Percentiles rank a stretch among this genome's conserved stretches.
phyloP scores from a whole-genome alignment of 2,329 filamentous ascomycete species.

The Arthrobotrys sinensis region DNA sequence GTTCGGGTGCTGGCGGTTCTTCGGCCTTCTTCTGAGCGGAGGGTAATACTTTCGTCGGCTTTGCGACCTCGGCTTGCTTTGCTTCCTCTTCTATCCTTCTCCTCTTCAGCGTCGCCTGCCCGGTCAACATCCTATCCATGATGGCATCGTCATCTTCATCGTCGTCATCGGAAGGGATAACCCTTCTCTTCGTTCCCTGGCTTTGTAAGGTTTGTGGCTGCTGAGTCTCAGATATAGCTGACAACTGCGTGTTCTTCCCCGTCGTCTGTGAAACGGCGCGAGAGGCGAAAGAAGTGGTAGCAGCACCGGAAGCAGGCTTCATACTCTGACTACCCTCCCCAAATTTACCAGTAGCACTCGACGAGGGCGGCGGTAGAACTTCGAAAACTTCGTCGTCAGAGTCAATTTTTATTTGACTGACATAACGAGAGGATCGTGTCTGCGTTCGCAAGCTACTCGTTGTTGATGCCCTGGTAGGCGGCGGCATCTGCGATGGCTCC shows the following conservation, averaged over 20 bases:
- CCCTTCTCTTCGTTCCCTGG: slow-evolving; percentile 36
- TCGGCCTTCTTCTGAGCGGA: slow-evolving; percentile 38
- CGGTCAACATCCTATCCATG: slow-evolving; percentile 82
- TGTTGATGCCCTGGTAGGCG: slow-evolving; percentile 22
- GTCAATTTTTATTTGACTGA: slow-evolving; percentile 59
- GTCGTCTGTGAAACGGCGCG: slow-evolving; percentile 63
- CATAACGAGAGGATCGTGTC: slow-evolving; percentile 48
- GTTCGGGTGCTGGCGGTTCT: slow-evolving; percentile 10
- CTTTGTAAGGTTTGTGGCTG: slow-evolving; percentile 11
- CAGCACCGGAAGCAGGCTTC: not conserved
- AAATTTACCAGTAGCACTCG: slow-evolving; percentile 8
- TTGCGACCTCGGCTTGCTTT: slow-evolving; percentile 22
- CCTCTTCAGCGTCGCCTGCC: slow-evolving; percentile 83
- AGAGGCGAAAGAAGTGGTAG: not conserved
- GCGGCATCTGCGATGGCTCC: slow-evolving; percentile 21
- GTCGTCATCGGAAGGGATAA: slow-evolving; percentile 63
- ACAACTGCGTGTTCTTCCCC: slow-evolving; percentile 33
- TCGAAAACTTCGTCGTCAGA: slow-evolving; percentile 57
- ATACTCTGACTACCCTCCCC: not conserved
- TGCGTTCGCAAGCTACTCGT: slow-evolving; percentile 41
- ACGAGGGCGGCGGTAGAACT: slow-evolving; percentile 41
- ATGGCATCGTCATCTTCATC: slow-evolving; percentile 71
- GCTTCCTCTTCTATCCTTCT: slow-evolving; percentile 76
- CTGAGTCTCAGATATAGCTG: slow-evolving; percentile 45
- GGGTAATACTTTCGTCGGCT: slow-evolving; percentile 42